Evolutionary conservation across 2,329 filamentous ascomycete genomes (phyloP), one percentile per base, ranked within the genome.

Genomic region (Aplosporella prunicola): DNA sequence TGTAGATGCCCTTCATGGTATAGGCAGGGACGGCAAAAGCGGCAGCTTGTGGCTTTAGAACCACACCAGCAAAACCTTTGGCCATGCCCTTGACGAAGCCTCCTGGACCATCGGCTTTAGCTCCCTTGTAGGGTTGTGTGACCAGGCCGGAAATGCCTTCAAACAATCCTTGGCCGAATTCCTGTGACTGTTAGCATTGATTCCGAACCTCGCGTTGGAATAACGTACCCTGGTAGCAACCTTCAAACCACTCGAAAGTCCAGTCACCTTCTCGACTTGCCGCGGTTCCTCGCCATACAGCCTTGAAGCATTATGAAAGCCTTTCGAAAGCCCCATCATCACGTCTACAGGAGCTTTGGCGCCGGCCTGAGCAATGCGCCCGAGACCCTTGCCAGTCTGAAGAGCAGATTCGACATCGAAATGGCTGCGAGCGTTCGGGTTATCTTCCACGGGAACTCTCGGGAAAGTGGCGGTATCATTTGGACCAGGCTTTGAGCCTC

Each of bases 261-360:
- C 81, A 0, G 82, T 87, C 4, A 94, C 82, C 48, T 84, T 85
- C 41, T 86, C 81, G 1, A 74, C 66, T n/a, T 81, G 80, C 7
- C 84, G 72, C 1, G 94, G 78, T 1, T 84, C 77, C 50, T 93
- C 87, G 27, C 87, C 82, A 53, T 94, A 94, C 1, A 94, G 65
- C 47, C 76, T 80, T 0, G 88, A 87, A 5, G 83, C 80, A 49
- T 94, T 94, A 53, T 89, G 81, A 55, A 94, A 93, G 0, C 88
- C 88, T 56, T 82, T 82, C 0, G 87, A 82, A 24, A 94, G 62
- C 1, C 82, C 82, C 27, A 94, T 62, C 26, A 83, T 84, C 45
- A 94, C 81, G 55, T 93, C 85, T 70, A 91, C 80, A 0, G 87
- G 88, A 2, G 80, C 80, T 48, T 82, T 84, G 42, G 89, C 68